Evolutionary conservation across 495 filamentous ascomycete species (phyloP).

Genomic region (Aspergillus haitiensis): DNA sequence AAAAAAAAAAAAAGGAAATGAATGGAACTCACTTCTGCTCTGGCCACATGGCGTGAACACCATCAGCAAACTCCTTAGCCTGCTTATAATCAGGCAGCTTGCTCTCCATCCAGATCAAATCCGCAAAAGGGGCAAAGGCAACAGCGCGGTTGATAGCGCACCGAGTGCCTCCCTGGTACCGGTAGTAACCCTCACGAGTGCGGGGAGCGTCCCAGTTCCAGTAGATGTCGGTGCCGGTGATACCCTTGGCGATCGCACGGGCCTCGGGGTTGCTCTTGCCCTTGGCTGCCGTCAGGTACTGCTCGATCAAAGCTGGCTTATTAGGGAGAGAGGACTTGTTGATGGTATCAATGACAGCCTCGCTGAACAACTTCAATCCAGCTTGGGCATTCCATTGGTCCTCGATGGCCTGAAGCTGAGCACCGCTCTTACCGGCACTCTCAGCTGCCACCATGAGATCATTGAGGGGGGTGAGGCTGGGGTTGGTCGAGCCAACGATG

Average conservation of each 20-base stretch:
- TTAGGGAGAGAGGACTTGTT: constrained; percentile 61
- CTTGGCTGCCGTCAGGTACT: constrained; percentile 65
- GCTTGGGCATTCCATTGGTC: constrained; percentile 82
- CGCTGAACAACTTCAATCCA: constrained; percentile 85
- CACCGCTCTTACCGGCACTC: constrained; percentile 74
- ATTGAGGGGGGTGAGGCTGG: constrained; percentile 76
- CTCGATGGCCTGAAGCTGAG: constrained; percentile 86
- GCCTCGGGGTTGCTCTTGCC: constrained; percentile 87
- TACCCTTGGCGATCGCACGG: constrained; percentile 74
- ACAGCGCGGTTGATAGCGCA: constrained; percentile 89
- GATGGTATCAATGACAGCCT: constrained; percentile 84
- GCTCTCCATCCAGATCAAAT: constrained; percentile 99
- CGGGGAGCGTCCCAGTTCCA: constrained; percentile 93
- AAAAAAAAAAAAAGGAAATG: not conserved
- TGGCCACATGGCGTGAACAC: constrained; percentile 92
- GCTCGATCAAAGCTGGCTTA: constrained; percentile 62
- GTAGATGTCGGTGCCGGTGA: constrained; percentile 79
- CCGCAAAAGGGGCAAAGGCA: constrained; percentile 90
- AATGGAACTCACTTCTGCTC: constrained; percentile 79
- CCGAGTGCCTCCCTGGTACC: constrained; percentile 85
- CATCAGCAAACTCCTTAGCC: constrained; percentile 90
- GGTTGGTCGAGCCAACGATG: constrained; percentile 88
- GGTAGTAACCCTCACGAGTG: constrained; percentile 92
- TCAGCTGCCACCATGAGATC: constrained; percentile 91
- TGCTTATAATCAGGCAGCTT: constrained; percentile 91